Evolutionary conservation across 306 rosid genomes (phyloP), one percentile per base, ranked within the genome.

Genomic region (Ceratonia siliqua): DNA sequence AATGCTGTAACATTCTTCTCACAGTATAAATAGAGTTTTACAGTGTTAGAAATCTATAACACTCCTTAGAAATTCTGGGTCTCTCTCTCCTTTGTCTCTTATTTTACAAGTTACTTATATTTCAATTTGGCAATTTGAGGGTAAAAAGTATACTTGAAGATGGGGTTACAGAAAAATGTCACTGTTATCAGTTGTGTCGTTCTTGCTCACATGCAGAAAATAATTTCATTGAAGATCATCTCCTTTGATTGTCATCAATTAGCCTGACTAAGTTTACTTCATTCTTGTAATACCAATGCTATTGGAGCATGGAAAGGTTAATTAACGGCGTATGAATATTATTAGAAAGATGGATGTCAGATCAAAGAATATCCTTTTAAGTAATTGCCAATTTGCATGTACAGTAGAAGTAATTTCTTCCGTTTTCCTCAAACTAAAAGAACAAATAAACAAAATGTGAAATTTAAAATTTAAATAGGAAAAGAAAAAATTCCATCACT

Each of bases 301-400:
- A 8, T 11, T 45, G 75, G 24, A 77, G 61, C 12, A 45, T 55
- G 50, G 12, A 61, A 73, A 76, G 5, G 38, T 45, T 28, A 36
- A 35, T 21, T 36, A 22, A 42, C 5, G 27, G 57, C 9, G 32
- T 33, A 17, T 27, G 33, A 8, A 42, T 45, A 35, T 42, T 2
- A 11, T 17, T 67, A 50, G 32, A 67, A 57, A 43, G 59, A 33
- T 67, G 30, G 28, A 59, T 55, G 13, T 41, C 45, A 67, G 35
- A 57, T 46, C 39, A n/a, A 28, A 59, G 58, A 54, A 66, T 49
- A 35, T 38, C 20, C 21, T 49, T 62, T 49, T 74, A 76, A 21
- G 49, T 77, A 77, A 24, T 69, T 70, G 22, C 20, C 9, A 43
- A 46, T 59, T 46, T 32, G 62, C 18, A 22, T 24, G 53, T 39